Base-by-base conservation (phyloP, 2,329 filamentous ascomycete genomes). In the Lanzia echinophila region DNA sequence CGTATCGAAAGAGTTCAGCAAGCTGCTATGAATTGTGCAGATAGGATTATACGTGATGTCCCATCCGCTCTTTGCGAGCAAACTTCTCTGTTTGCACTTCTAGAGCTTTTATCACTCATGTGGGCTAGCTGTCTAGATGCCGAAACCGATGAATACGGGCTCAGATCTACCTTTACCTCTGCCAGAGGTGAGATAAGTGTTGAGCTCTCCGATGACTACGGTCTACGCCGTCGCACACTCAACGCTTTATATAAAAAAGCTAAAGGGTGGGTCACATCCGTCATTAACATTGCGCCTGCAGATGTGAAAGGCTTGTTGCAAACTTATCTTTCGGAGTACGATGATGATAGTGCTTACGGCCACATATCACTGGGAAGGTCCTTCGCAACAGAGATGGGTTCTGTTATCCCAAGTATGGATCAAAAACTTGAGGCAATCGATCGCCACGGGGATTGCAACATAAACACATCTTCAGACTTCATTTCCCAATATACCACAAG, bases 401-500 rank as follows among this genome's bases (percentile, higher is more conserved):
- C 89, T 8, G 76, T 86, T 15, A 89, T 99, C 53, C 92, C 95
- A 5, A 78, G 80, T 5, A 91, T 87, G 10, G 92, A 99, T 67
- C 90, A 95, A 65, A 83, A 90, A 58, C 77, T 99, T 41, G 84
- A 81, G 62, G 91, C 89, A 6, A 83, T 99, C 47, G 88, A 95
- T 61, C 79, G 79, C 34, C 79, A 88, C 58, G 84, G 86, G 17
- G 82, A 86, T 46, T 82, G 82, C 51, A 82, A 82, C 58, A 86
- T 96, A 68, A 96, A 97, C 68, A 90, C 91, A 11, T 90, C 89
- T 0, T 97, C 94, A 2, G 92, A 97, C 68, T 96, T 99, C 64
- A 83, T 99, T 66, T 90, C 94, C 1, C 92, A 99, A 67, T 99
- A 99, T 68, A 97, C 92, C 3, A 95, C 90, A 24, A 87, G 94